Conservation (phyloP, 495 filamentous ascomycete species). For the Chaetomidium leptoderma region DNA sequence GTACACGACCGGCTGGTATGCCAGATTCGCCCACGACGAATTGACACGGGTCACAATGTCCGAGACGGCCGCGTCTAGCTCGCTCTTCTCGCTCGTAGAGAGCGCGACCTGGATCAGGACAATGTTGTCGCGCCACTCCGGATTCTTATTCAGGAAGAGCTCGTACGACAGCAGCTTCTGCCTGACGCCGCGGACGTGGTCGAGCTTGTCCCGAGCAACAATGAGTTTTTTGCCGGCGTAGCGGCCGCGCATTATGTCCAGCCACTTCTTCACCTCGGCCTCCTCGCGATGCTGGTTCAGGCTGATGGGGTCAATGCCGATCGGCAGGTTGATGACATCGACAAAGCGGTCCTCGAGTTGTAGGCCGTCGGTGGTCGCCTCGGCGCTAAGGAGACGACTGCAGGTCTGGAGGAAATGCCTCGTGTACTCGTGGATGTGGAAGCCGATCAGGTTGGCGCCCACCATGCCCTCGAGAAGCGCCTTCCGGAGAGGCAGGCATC, state of each 20-base stretch:
- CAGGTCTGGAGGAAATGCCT: slow-evolving; percentile 92
- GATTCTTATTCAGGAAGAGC: slow-evolving; percentile 87
- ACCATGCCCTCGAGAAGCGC: slow-evolving; percentile 85
- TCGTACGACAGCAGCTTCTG: slow-evolving; percentile 92
- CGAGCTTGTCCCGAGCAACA: slow-evolving; percentile 88
- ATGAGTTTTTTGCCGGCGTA: slow-evolving; percentile 85
- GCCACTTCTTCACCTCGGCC: slow-evolving; percentile 68
- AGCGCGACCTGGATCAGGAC: slow-evolving; percentile 91
- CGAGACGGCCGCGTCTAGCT: slow-evolving; percentile 79
- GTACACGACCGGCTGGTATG: slow-evolving; percentile 89
- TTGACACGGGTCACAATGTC: slow-evolving; percentile 93
- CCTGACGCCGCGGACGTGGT: slow-evolving; percentile 80
- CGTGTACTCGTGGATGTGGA: slow-evolving; percentile 88
- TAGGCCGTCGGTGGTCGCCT: slow-evolving; percentile 80
- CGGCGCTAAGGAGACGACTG: slow-evolving; percentile 78
- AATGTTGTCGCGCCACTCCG: slow-evolving; percentile 79
- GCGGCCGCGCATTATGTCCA: slow-evolving; percentile 68
- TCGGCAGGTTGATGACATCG: slow-evolving; percentile 69
- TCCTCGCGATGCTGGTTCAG: slow-evolving; percentile 69
- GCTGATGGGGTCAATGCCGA: slow-evolving; percentile 78
- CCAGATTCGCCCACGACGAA: slow-evolving; percentile 77
- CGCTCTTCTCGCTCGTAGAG: slow-evolving; percentile 78
- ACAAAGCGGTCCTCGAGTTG: slow-evolving; percentile 92
- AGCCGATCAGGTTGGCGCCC: slow-evolving; percentile 83
- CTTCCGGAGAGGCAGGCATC: slow-evolving; percentile 78